Evolutionary conservation across 1,139 yeast species (phyloP), one percentile per base, ranked within the genome.

Genomic region (Debaryomyces coudertii): DNA sequence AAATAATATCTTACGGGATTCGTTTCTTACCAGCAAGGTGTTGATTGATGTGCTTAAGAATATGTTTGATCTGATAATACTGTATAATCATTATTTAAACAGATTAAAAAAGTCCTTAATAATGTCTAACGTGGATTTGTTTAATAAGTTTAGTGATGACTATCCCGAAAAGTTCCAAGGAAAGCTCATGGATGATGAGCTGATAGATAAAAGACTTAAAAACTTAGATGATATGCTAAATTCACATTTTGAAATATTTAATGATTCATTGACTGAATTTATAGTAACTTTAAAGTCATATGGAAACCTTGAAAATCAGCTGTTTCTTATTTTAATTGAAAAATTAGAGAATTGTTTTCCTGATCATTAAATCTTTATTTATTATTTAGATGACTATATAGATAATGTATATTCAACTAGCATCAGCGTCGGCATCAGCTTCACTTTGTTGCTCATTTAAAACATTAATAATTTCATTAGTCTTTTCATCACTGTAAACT

Each of bases 401-500:
- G 42, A 40, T 35, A 36, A 14, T 41, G 46, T 46, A 40, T 28
- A 35, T 24, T 47, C 42, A 36, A 35, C 27, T 37, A 35, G 37
- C 43, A 31, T 44, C 49, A 40, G 44, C 30, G 35, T 50, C 60
- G 25, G 58, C 50, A 43, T 59, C 67, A 44, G 36, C 36, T 18
- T 62, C 66, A 36, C 78, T 76, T 54, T 80, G 85, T 64, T 85
- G 88, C 58, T 85, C 90, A 57, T 85, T 88, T 63, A 92, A 76
- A 48, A 73, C 77, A 56, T 82, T 83, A 50, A 93, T 93, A 46
- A 92, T 87, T 48, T 79, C 86, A 44, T 89, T 90, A 60, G 96
- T 90, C 64, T 86, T 85, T 42, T 82, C 90, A 57, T 92, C 96
- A 40, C 78, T 76, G 68, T 95, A 95, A 50, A 93, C 85, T 66